Percentiles rank a stretch among this genome's conserved stretches.
Conservation (phyloP, 2,329 filamentous ascomycete genomes). For the Aspergillus jensenii region DNA sequence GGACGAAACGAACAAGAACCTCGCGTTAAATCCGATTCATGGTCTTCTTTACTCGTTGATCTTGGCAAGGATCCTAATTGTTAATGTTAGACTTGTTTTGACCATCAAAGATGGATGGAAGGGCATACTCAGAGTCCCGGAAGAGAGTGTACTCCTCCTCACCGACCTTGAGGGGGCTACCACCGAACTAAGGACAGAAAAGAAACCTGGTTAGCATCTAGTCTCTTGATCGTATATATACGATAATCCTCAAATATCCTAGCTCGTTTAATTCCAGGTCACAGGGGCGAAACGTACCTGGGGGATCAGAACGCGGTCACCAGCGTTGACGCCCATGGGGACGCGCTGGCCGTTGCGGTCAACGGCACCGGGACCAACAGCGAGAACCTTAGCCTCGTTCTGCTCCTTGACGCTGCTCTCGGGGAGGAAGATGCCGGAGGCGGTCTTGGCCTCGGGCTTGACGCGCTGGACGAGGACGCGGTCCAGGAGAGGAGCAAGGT, state of each 20-base stretch:
- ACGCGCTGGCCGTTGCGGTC: conserved; percentile 89
- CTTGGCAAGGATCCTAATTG: conserved; percentile 88
- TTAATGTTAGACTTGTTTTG: conserved; percentile 17
- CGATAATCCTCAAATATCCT: neutral
- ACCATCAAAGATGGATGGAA: neutral
- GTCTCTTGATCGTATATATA: neutral
- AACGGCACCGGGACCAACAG: conserved; percentile 84
- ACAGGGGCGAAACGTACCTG: conserved; percentile 60
- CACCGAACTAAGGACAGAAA: conserved; percentile 68
- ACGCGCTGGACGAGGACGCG: conserved; percentile 96
- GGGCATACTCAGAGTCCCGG: conserved; percentile 93
- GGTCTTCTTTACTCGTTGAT: conserved; percentile 79
- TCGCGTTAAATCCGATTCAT: conserved; percentile 8
- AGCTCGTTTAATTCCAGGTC: neutral
- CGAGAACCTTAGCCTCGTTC: conserved; percentile 95
- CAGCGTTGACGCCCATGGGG: conserved; percentile 75
- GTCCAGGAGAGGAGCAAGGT: conserved; percentile 93
- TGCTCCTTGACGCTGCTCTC: conserved; percentile 97
- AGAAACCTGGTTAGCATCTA: conserved; percentile 21
- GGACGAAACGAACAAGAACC: conserved; percentile 20
- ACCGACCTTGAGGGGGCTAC: conserved; percentile 92
- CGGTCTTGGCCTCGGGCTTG: conserved; percentile 96
- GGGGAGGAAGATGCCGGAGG: conserved; percentile 94
- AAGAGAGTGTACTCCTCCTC: conserved; percentile 96
- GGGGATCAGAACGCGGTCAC: conserved; percentile 94